Evolutionary conservation across 2,329 filamentous ascomycete species (phyloP).

Genomic region (Fusarium pilosicola): DNA sequence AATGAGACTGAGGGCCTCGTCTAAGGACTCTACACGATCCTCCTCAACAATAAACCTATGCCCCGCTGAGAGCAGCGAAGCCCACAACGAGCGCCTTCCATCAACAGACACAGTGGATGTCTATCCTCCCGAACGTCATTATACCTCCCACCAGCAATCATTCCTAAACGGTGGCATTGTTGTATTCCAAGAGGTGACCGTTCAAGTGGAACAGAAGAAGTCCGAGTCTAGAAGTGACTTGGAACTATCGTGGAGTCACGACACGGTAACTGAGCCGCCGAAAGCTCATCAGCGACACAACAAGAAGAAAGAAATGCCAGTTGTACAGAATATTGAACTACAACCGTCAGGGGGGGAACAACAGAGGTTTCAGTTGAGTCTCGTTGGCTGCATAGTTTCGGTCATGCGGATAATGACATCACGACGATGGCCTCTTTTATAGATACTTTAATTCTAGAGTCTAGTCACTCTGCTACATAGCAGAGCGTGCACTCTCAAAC

Average conservation of each 20-base stretch:
- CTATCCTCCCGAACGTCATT: neutral
- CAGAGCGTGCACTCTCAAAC: neutral
- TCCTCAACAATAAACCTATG: slow-evolving; percentile 15
- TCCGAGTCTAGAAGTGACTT: neutral
- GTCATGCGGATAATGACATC: neutral
- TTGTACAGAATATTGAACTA: neutral
- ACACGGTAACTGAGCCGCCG: slow-evolving; percentile 1
- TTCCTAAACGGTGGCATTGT: slow-evolving; percentile 11
- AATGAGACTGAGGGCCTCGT: neutral
- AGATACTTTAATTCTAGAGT: slow-evolving; percentile 15
- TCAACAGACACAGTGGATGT: neutral
- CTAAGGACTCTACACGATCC: slow-evolving; percentile 1
- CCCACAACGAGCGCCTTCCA: neutral
- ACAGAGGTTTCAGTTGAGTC: slow-evolving; percentile 21
- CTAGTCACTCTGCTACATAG: neutral
- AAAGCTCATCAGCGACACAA: neutral
- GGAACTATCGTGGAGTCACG: neutral
- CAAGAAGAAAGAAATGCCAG: neutral
- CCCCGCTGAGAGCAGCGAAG: neutral
- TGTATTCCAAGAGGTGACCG: slow-evolving; percentile 21
- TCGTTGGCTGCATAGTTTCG: neutral
- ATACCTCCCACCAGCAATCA: neutral
- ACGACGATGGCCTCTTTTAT: slow-evolving; percentile 12
- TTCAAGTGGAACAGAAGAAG: slow-evolving; percentile 9
- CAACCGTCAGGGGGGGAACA: slow-evolving; percentile 9